These are phyloP conservation scores for Torrubiella hemipterigena DNA, from an alignment of 2,329 filamentous ascomycete species.

Conservation along the genomic window DNA sequence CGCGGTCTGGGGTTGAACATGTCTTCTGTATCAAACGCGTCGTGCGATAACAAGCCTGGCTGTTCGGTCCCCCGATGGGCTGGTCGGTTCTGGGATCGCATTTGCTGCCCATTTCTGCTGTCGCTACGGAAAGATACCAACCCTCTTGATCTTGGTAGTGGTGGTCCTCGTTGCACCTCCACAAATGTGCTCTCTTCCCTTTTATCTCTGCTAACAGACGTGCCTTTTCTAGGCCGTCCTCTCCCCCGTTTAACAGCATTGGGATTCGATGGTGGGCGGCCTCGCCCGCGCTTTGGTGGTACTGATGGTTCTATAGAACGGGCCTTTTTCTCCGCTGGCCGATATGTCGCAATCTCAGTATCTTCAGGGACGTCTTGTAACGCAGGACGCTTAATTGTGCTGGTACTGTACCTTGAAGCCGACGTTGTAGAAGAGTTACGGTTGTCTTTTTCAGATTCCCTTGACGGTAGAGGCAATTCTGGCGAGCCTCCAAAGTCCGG, in stretches of 20 bases:
- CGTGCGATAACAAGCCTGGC: slow-evolving; percentile 55
- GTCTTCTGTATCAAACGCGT: slow-evolving; percentile 38
- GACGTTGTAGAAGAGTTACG: no score
- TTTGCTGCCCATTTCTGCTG: slow-evolving; percentile 37
- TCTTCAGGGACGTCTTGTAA: no score
- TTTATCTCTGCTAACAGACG: slow-evolving; percentile 13
- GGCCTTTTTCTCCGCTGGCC: no score
- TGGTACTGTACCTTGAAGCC: no score
- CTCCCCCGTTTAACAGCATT: slow-evolving; percentile 3
- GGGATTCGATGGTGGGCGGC: slow-evolving; percentile 5
- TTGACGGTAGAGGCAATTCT: no score
- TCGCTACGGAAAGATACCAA: slow-evolving; percentile 32
- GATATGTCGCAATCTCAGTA: no score
- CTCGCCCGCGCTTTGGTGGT: slow-evolving; percentile 5
- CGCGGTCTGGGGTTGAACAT: slow-evolving; percentile 25
- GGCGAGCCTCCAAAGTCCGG: no score
- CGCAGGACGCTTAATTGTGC: no score
- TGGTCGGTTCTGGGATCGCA: slow-evolving; percentile 44
- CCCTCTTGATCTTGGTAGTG: slow-evolving; percentile 34
- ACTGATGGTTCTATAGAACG: slow-evolving; percentile 2
- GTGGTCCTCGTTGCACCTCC: slow-evolving; percentile 33
- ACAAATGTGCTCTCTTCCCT: slow-evolving; percentile 24
- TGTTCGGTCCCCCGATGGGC: slow-evolving; percentile 84
- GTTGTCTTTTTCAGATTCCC: no score
- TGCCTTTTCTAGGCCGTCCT: slow-evolving; percentile 4